These are phyloP conservation scores for Asterochloris sp. DNA, from an alignment of 139 green algal species.

Conservation along the genomic window DNA sequence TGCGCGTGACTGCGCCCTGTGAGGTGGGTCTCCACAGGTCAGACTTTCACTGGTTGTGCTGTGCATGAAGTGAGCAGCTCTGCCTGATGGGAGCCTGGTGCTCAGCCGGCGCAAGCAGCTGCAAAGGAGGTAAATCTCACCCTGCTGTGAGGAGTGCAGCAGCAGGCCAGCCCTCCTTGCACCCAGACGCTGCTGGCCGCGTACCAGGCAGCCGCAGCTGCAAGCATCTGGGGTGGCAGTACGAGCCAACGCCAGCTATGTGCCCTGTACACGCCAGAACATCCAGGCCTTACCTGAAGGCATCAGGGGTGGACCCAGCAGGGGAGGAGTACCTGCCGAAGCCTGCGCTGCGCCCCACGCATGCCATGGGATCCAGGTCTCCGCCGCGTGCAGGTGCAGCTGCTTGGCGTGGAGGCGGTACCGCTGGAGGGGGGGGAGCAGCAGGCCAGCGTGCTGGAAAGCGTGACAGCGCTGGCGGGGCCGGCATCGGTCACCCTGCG, in stretches of 20 bases:
- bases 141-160: neutral
- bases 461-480: neutral
- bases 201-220: no score
- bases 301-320: neutral
- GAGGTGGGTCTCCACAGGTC: neutral
- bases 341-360: neutral
- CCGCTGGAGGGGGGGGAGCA: neutral
- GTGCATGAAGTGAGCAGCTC: neutral
- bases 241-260: no score
- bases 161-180: no score
- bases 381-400: neutral
- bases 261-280: neutral
- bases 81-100: neutral
- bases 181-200: no score
- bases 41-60: neutral
- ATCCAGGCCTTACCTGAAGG: neutral
- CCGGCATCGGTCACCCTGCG: neutral
- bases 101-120: neutral
- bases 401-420: neutral
- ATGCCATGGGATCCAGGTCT: neutral
- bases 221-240: no score
- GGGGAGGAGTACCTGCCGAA: neutral
- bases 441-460: neutral
- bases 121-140: neutral
- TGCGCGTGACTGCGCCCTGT: constrained; percentile 10